Percentiles rank a stretch among this genome's conserved stretches.
These are phyloP conservation scores for Lodderomyces elongisporus DNA, from an alignment of 1,139 yeast genomes.

Conservation along the genomic window DNA sequence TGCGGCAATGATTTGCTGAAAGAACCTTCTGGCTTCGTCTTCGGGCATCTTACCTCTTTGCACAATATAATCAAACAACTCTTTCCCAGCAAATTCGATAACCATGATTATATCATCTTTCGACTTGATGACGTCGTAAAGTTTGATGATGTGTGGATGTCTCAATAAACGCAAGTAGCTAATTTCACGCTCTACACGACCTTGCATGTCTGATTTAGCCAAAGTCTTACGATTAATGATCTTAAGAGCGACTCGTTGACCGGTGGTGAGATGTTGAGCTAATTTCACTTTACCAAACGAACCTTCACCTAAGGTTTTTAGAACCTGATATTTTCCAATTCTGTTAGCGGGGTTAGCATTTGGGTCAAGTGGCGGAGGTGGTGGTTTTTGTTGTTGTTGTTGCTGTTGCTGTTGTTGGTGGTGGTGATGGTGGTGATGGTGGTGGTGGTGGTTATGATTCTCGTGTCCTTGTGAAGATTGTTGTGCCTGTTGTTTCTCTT, in stretches of 20 bases:
- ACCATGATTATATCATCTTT: slow-evolving; percentile 98
- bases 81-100: slow-evolving; percentile 94
- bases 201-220: slow-evolving; percentile 97
- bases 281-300: slow-evolving; percentile 96
- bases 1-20: slow-evolving; percentile 96
- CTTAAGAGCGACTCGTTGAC: slow-evolving; percentile 90
- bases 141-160: slow-evolving; percentile 95
- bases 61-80: slow-evolving; percentile 91
- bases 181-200: slow-evolving; percentile 91
- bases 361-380: slow-evolving; percentile 13
- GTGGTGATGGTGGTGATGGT: slow-evolving; percentile 2
- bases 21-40: slow-evolving; percentile 88
- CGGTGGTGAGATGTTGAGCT: slow-evolving; percentile 90
- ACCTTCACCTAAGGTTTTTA: slow-evolving; percentile 94
- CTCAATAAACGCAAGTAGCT: slow-evolving; percentile 82
- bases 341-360: slow-evolving; percentile 34
- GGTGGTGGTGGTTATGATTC: not conserved
- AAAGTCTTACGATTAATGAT: slow-evolving; percentile 90
- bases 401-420: slow-evolving; percentile 2
- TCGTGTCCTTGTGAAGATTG: too few relatives aligned
- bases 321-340: slow-evolving; percentile 90
- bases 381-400: slow-evolving; percentile 10
- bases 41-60: slow-evolving; percentile 95
- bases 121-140: slow-evolving; percentile 93
- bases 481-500: not conserved